Base-by-base conservation (phyloP, 2,329 filamentous ascomycete species). In the Mycosphaerella sp. region DNA sequence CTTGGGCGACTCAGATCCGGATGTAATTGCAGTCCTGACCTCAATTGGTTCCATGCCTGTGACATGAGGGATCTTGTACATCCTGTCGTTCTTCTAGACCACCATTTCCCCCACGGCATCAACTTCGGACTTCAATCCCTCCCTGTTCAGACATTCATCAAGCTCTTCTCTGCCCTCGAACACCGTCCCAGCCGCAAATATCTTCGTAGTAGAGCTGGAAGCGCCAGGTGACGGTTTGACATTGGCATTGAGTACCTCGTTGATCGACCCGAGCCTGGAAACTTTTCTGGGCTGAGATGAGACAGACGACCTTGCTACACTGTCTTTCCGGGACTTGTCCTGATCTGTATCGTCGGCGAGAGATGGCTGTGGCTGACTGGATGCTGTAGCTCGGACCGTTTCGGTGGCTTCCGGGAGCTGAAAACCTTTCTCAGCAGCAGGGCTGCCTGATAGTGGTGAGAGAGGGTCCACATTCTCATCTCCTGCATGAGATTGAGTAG, bases 261-360 rank as follows among this genome's bases (percentile, higher is more conserved):
- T 9, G 17, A 48, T 14, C 7, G 17, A 23, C 4, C 21, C 17
- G n/a, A 36, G 3, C 14, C 29, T 39, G 14, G 7, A n/a, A 11
- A 26, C 29, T 29, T 41, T 40, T 8, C 10, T 39, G 39, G 10
- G 38, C 23, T 31, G 47, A 10, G 23, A 17, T n/a, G 40, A 42
- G n/a, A 42, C 14, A 17, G 40, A 42, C 4, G 40, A n/a, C 40
- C 11, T n/a, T 9, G 40, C 14, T 4, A 11, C 11, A 21, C 47
- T 49, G 47, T 49, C 47, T 10, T 49, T 36, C 9, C 47, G 47
- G 23, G 36, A 23, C 29, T 31, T 41, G 47, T 49, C 47, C 47
- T 29, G 29, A 26, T 42, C 38, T 17, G 39, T 40, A 32, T 49
- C 34, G 17, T 21, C 26, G 21, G 7, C 12, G 7, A 49, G 12